Base-by-base conservation (phyloP, 257 asterid species). In the Ajuga chamaepitys region DNA sequence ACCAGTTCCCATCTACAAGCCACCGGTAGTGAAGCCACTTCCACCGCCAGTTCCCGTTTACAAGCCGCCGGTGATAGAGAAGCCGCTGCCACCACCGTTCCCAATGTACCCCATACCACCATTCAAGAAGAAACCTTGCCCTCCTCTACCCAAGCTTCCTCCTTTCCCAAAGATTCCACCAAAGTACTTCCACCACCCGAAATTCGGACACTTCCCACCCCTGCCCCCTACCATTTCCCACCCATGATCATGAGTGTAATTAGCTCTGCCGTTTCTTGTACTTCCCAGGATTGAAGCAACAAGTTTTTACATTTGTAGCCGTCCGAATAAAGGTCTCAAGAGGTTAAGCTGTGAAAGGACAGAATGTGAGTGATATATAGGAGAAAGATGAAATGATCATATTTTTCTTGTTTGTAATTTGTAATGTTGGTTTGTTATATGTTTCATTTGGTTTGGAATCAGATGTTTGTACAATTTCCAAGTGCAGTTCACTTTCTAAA, bases 161-260 rank as follows among this genome's bases (percentile, higher is more conserved):
- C 86, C 87, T 4, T 30, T 75, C 35, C 96, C 84, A 1, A 71
- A 76, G 65, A 45, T 79, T 42, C 97, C 95, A 0, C 91, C 87
- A 5, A 80, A 82, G 71, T 74, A 74, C 76, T 78, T 72, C 67
- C 81, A 77, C 77, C 91, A 85, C 76, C 96, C 98, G 5, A 82
- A 70, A 63, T 40, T 78, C 50, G 85, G 85, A 8, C 59, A 63
- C 42, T 75, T 62, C 78, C 92, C 91, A 41, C 89, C 95, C 3
- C 51, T 81, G 28, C 82, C 97, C n/a, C 95, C 95, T 8, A 20
- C 56, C 32, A 40, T 56, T 32, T 13, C 17, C 18, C 80, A 68
- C 3, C 74, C 86, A 18, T 78, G 72, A 79, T 57, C 70, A 61
- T 2, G 20, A 40, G 56, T 71, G 76, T 66, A 64, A 64, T 68